Base-by-base conservation (phyloP, 2,329 filamentous ascomycete genomes). In the Lachnellula subtilissima region DNA sequence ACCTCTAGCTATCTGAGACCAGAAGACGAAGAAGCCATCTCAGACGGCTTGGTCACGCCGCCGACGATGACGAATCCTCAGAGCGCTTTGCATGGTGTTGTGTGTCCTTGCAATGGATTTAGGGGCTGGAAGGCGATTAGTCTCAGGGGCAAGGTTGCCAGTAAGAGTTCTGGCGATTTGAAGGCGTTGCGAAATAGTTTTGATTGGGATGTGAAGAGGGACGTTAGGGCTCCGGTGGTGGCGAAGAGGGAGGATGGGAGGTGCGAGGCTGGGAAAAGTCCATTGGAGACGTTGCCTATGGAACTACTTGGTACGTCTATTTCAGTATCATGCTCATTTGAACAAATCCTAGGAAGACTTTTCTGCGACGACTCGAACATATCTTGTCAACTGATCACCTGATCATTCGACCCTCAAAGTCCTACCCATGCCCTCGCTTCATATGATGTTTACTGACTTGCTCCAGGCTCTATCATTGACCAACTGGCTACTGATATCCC, bases 401-500 rank as follows among this genome's bases (percentile, higher is more conserved):
- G 54, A 57, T 52, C 48, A 50, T 46, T 59, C 59, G 47, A 49
- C 55, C 40, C 32, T 51, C 46, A n/a, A 35, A 22, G 39, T 36
- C 32, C 9, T 45, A 23, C 14, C 56, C 19, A 28, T 55, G n/a
- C 15, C 39, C 48, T 50, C 2, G 19, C 57, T 23, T 51, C 51
- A 37, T 25, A 35, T 49, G 43, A 52, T 45, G 14, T 39, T 48
- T 50, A 53, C 46, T 63, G 61, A 61, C 55, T 45, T 48, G 37
- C 22, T 51, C 64, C 64, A 89, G 88, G 84, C 65, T 75, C 83
- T 67, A 90, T 93, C 60, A 88, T 93, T 67, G 86, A 87, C 60
- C 78, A 88, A 50, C 78, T 93, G 52, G 85, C 87, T 32, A 74
- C 89, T 55, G 89, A 93, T 70, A 79, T 90, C 12, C 88, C 80